Percentiles rank a stretch among this genome's conserved stretches.
These are phyloP conservation scores for Phytophthora citricola DNA, from an alignment of 352 stramenopile species.

Conservation along the genomic window DNA sequence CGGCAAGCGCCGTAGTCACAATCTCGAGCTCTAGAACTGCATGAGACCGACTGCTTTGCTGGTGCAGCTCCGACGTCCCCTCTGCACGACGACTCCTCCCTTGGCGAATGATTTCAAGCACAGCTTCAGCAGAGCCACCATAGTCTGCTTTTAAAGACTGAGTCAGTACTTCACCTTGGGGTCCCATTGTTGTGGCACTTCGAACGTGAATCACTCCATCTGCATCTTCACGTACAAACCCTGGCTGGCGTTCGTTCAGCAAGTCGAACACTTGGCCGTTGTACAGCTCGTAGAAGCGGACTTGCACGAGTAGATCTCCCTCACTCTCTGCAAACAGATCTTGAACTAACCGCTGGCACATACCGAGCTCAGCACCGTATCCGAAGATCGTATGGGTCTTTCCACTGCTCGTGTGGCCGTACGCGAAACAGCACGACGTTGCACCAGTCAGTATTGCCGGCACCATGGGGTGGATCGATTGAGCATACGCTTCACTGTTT, in stretches of 20 bases:
- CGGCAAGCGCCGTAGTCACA: constrained; percentile 47
- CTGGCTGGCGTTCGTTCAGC: constrained; percentile 47
- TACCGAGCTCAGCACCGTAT: constrained; percentile 46
- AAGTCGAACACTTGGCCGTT: constrained; percentile 67
- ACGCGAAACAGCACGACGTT: constrained; percentile 65
- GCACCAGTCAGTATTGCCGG: constrained; percentile 29
- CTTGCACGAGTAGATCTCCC: constrained; percentile 41
- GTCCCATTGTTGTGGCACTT: constrained; percentile 52
- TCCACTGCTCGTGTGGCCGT: constrained; percentile 64
- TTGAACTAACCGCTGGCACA: constrained; percentile 46
- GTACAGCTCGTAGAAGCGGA: constrained; percentile 67
- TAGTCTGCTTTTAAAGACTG: constrained; percentile 47
- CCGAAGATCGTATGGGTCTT: constrained; percentile 76
- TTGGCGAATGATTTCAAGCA: constrained; percentile 34
- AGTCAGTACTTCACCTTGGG: constrained; percentile 50
- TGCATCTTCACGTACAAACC: constrained; percentile 57
- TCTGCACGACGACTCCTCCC: constrained; percentile 33
- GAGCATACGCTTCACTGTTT: constrained; percentile 42
- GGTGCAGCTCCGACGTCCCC: constrained; percentile 62
- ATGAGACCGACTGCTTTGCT: constrained; percentile 58
- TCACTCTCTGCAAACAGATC: constrained; percentile 39
- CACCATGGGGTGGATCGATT: constrained; percentile 42
- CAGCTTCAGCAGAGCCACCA: constrained; percentile 24
- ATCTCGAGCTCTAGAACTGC: constrained; percentile 64
- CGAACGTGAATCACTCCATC: constrained; percentile 57